Evolutionary conservation across 768 basidiomycete species (phyloP).

Genomic region (Rhodosporidiobolus odoratus): DNA sequence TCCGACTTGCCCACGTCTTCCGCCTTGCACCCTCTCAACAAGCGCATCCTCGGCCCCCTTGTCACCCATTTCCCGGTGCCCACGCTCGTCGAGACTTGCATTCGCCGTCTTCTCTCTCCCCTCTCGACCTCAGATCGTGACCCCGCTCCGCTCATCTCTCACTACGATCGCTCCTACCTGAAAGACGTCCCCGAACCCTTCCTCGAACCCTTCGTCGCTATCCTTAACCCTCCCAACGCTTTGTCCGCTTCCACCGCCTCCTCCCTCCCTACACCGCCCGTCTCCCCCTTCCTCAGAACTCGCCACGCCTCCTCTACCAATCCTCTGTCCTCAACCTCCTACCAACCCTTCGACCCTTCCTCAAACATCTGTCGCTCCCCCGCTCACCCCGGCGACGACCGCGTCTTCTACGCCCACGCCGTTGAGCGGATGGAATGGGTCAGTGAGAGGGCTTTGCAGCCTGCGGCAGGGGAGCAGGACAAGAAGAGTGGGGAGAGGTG

Average conservation of each 20-base stretch:
- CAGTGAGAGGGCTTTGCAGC: constrained; percentile 11
- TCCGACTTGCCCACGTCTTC: not conserved
- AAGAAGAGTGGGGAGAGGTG: constrained; percentile 1
- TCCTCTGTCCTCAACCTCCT: not conserved
- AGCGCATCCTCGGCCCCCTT: constrained; percentile 32
- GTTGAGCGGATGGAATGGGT: constrained; percentile 39
- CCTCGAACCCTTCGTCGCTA: constrained; percentile 6
- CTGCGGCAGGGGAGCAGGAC: not conserved
- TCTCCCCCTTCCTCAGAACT: not conserved
- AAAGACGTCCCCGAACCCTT: constrained; percentile 20
- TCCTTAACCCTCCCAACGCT: not conserved
- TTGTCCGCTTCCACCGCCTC: not conserved
- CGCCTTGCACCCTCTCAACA: not conserved
- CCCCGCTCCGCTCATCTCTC: not conserved
- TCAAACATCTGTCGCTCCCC: constrained; percentile 30
- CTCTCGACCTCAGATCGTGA: not conserved
- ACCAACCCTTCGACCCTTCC: constrained; percentile 30
- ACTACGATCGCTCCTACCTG: not conserved
- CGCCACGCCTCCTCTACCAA: constrained; percentile 1
- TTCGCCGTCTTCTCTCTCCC: constrained; percentile 32
- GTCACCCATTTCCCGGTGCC: constrained; percentile 24
- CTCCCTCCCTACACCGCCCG: no score
- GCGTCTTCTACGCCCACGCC: constrained; percentile 23
- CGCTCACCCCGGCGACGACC: constrained; percentile 9
- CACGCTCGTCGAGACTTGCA: constrained; percentile 26